Conservation (phyloP, 75 land plant species). For the Pseudotsuga menziesii region DNA sequence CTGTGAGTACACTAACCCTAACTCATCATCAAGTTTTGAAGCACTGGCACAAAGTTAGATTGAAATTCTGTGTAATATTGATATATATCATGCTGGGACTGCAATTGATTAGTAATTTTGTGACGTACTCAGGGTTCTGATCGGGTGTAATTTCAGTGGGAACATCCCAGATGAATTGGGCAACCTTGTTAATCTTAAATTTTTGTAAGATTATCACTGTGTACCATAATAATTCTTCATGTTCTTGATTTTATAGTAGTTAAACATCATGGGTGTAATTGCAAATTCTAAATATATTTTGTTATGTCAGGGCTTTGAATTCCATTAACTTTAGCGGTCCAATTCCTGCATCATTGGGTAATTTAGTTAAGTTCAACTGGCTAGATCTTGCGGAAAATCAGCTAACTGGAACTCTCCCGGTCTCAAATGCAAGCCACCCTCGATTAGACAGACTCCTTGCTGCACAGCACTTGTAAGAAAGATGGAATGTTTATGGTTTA, state of each 20-base stretch:
- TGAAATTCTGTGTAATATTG: too few relatives aligned
- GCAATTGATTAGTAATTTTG: too few relatives aligned
- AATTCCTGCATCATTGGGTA: conserved; percentile 61
- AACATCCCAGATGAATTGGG: too few relatives aligned
- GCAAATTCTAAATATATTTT: not conserved
- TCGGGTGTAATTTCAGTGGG: too few relatives aligned
- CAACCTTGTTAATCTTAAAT: too few relatives aligned
- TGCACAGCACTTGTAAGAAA: conserved; percentile 63
- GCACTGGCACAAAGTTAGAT: too few relatives aligned
- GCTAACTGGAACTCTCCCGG: conserved; percentile 46
- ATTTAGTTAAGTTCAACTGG: conserved; percentile 48
- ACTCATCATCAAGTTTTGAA: too few relatives aligned
- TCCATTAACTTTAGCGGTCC: conserved; percentile 50
- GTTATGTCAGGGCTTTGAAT: conserved; percentile 25
- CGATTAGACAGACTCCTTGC: conserved; percentile 49
- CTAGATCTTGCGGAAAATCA: conserved; percentile 58
- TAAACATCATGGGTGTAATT: not conserved
- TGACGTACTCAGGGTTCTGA: too few relatives aligned
- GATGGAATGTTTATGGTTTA: not conserved
- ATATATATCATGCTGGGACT: too few relatives aligned
- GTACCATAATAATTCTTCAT: too few relatives aligned
- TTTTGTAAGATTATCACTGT: too few relatives aligned
- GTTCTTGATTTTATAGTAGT: not conserved
- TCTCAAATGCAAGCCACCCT: conserved; percentile 28
- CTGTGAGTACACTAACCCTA: too few relatives aligned